phyloP scores from a whole-genome alignment of 208 protist species.

The Crithidia brevicula region DNA sequence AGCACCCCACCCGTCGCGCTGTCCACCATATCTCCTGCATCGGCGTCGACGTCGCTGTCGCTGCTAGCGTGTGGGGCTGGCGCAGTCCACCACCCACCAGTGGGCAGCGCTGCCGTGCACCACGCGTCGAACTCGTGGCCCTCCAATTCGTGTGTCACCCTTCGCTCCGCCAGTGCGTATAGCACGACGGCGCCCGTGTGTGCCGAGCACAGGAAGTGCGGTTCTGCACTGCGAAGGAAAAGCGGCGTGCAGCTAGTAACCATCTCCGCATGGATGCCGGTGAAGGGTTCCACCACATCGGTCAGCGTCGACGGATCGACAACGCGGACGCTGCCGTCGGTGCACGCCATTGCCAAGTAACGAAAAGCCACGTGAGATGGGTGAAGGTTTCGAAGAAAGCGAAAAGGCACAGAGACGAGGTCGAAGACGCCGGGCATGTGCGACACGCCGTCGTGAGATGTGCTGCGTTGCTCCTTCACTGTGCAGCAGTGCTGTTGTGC shows the following conservation, averaged over 20 bases:
- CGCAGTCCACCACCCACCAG: slow-evolving; percentile 9
- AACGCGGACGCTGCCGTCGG: slow-evolving; percentile 70
- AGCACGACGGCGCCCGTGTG: slow-evolving; percentile 68
- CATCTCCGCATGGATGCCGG: slow-evolving; percentile 64
- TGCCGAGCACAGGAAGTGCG: slow-evolving; percentile 66
- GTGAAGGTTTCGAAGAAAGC: slow-evolving; percentile 5
- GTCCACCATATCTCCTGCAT: not conserved
- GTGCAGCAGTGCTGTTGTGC: not conserved
- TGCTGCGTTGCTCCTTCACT: not conserved
- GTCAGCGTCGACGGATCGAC: slow-evolving; percentile 34
- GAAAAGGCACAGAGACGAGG: slow-evolving; percentile 25
- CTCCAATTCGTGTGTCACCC: slow-evolving; percentile 39
- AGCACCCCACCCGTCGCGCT: slow-evolving; percentile 16
- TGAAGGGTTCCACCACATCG: slow-evolving; percentile 25
- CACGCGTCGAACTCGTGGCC: slow-evolving; percentile 87
- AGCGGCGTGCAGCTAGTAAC: slow-evolving; percentile 80
- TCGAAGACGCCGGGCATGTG: slow-evolving; percentile 79
- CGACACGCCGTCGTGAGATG: not conserved
- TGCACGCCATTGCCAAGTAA: slow-evolving; percentile 56
- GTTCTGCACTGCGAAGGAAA: slow-evolving; percentile 19
- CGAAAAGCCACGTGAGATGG: not conserved
- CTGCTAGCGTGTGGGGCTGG: not conserved
- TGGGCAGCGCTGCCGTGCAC: slow-evolving; percentile 66
- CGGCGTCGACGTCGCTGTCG: not conserved
- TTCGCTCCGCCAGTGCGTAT: slow-evolving; percentile 37